Conservation (phyloP, 2,329 filamentous ascomycete genomes). For the Cordyceps farinosa region DNA sequence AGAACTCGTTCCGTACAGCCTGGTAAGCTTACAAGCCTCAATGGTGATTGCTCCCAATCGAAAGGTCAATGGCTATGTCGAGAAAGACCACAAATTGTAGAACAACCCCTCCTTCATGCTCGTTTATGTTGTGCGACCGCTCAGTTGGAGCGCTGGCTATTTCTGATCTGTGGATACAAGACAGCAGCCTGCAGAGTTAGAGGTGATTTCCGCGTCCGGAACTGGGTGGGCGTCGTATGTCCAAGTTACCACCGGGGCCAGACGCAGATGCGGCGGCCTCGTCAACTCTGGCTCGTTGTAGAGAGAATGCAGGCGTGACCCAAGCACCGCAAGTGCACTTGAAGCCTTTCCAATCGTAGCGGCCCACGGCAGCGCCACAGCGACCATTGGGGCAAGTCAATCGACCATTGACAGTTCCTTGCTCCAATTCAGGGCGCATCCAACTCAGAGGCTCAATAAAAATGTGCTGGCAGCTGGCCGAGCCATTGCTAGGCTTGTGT, state of each 20-base stretch:
- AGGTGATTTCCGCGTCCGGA: conserved; percentile 32
- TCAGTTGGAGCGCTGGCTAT: background rate
- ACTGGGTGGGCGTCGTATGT: conserved; percentile 56
- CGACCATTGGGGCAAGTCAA: conserved; percentile 75
- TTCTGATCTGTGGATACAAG: background rate
- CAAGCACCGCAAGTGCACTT: conserved; percentile 86
- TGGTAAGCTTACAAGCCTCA: background rate
- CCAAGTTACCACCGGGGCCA: conserved; percentile 32
- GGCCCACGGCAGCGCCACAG: conserved; percentile 80
- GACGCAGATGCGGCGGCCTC: conserved; percentile 42
- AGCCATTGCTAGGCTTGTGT: conserved; percentile 45
- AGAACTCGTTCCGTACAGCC: background rate
- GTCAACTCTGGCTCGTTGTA: conserved; percentile 80
- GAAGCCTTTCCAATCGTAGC: conserved; percentile 96
- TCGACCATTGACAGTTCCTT: conserved; percentile 77
- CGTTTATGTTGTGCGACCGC: background rate
- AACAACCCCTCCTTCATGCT: background rate
- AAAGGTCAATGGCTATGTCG: background rate
- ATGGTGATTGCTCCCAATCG: background rate
- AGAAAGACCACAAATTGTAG: background rate
- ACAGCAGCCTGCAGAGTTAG: conserved; percentile 19
- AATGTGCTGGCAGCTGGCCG: conserved; percentile 67
- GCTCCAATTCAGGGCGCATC: conserved; percentile 84
- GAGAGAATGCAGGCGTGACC: conserved; percentile 85
- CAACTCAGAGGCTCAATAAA: conserved; percentile 91